Evolutionary conservation across 192 early-diverging fungal genomes (phyloP).

Genomic region (Coemansia sp.): DNA sequence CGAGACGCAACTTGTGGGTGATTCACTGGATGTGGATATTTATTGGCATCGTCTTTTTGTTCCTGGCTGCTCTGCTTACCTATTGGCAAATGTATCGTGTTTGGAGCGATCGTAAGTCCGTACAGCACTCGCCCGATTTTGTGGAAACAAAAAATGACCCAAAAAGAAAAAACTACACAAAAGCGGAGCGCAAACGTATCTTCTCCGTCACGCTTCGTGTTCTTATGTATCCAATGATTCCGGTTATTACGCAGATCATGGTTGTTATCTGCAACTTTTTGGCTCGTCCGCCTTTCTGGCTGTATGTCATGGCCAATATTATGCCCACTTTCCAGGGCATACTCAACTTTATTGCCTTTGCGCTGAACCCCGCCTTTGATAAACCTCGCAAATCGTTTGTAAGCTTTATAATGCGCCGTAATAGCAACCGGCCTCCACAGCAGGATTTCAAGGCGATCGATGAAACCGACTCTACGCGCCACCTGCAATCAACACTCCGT

Average conservation of each 20-base stretch:
- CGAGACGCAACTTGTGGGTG: conserved; percentile 24
- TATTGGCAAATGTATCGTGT: not conserved
- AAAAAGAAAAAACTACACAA: conserved; percentile 5
- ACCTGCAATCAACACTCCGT: not conserved
- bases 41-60: conserved; percentile 15
- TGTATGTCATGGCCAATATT: conserved; percentile 42
- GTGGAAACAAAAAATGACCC: not conserved
- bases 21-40: conserved; percentile 42
- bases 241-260: conserved; percentile 39
- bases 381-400: conserved; percentile 4
- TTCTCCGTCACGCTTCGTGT: conserved; percentile 17
- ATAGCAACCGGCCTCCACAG: not conserved
- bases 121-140: conserved; percentile 7
- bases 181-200: conserved; percentile 6
- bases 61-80: not conserved
- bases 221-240: conserved; percentile 22
- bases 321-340: conserved; percentile 37
- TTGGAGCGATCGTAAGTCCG: not conserved
- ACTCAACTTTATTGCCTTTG: conserved; percentile 30
- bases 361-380: conserved; percentile 24
- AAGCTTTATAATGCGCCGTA: not conserved
- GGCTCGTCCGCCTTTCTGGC: conserved; percentile 24
- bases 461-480: not conserved
- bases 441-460: not conserved
- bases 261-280: conserved; percentile 32